Conservation (phyloP, 1,284 basidiomycete species). For the Leccinum pachyderme region DNA sequence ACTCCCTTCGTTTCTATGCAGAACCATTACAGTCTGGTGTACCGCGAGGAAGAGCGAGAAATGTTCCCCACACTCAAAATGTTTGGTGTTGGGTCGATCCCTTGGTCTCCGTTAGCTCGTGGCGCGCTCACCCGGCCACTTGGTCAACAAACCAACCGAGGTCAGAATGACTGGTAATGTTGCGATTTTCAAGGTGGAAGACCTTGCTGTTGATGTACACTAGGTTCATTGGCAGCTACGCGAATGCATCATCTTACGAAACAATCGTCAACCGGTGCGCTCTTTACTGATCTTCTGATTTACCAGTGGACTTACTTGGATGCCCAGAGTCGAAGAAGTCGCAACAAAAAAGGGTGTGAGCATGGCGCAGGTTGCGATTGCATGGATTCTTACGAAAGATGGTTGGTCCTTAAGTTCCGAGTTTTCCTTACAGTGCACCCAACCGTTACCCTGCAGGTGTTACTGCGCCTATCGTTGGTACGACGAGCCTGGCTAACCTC, state of each 20-base stretch:
- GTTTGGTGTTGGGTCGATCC: conserved; percentile 41
- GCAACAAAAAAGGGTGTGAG: conserved; percentile 41
- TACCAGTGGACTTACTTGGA: conserved; percentile 1
- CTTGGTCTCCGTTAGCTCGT: conserved; percentile 45
- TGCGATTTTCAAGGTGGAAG: background rate
- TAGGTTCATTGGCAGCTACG: conserved; percentile 32
- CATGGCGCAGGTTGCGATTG: conserved; percentile 52
- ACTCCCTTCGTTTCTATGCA: conserved; percentile 62
- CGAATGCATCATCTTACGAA: conserved; percentile 19
- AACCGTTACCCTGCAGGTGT: conserved; percentile 26
- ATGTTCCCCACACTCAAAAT: conserved; percentile 48
- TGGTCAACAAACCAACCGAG: conserved; percentile 30
- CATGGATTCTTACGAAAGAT: conserved; percentile 46
- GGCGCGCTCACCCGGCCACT: conserved; percentile 42
- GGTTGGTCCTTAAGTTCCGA: conserved; percentile 16
- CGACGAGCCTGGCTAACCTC: conserved; percentile 46
- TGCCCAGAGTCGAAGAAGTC: conserved; percentile 41
- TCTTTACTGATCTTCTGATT: background rate
- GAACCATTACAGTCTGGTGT: conserved; percentile 46
- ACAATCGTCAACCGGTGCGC: conserved; percentile 32
- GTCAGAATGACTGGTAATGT: conserved; percentile 30
- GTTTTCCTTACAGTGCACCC: background rate
- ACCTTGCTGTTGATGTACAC: conserved; percentile 5
- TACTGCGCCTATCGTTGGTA: conserved; percentile 48
- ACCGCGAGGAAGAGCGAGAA: conserved; percentile 57